Conservation (phyloP, 2,329 filamentous ascomycete genomes). For the Phyllosticta citriasiana region DNA sequence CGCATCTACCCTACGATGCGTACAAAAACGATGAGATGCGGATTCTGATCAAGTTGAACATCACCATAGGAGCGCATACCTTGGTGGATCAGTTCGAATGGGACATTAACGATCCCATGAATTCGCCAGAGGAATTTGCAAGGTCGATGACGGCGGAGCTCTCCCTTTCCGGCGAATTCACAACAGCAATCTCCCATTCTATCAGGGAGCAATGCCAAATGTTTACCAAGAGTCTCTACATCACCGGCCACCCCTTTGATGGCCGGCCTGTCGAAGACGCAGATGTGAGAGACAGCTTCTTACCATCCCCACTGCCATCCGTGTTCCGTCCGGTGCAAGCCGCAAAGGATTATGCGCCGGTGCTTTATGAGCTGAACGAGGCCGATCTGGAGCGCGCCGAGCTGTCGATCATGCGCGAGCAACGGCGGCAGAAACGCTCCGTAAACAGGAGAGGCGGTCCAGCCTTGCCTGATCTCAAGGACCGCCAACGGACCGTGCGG, state of each 20-base stretch:
- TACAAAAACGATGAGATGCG: slow-evolving; percentile 99
- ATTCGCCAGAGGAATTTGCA: slow-evolving; percentile 92
- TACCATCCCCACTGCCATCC: slow-evolving; percentile 70
- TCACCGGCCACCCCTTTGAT: slow-evolving; percentile 89
- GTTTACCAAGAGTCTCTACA: slow-evolving; percentile 87
- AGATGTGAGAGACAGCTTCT: slow-evolving; percentile 74
- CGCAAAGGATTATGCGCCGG: slow-evolving; percentile 88
- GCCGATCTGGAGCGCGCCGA: slow-evolving; percentile 84
- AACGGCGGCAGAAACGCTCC: slow-evolving; percentile 87
- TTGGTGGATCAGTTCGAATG: slow-evolving; percentile 97
- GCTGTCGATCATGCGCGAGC: slow-evolving; percentile 84
- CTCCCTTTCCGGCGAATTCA: slow-evolving; percentile 88
- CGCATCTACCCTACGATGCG: slow-evolving; percentile 78
- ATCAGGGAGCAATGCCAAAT: slow-evolving; percentile 94
- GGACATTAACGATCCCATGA: slow-evolving; percentile 93
- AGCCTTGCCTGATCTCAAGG: slow-evolving; percentile 88
- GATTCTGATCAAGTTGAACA: slow-evolving; percentile 89
- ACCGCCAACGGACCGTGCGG: slow-evolving; percentile 83
- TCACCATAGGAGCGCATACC: slow-evolving; percentile 91
- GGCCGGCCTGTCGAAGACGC: slow-evolving; percentile 86
- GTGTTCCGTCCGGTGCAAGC: slow-evolving; percentile 87
- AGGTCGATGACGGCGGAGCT: slow-evolving; percentile 80
- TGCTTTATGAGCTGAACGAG: slow-evolving; percentile 88
- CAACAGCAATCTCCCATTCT: slow-evolving; percentile 92
- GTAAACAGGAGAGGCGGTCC: slow-evolving; percentile 90